Evolutionary conservation across 148 eudicot genomes (phyloP).

Genomic region (Persicaria tinctoria): DNA sequence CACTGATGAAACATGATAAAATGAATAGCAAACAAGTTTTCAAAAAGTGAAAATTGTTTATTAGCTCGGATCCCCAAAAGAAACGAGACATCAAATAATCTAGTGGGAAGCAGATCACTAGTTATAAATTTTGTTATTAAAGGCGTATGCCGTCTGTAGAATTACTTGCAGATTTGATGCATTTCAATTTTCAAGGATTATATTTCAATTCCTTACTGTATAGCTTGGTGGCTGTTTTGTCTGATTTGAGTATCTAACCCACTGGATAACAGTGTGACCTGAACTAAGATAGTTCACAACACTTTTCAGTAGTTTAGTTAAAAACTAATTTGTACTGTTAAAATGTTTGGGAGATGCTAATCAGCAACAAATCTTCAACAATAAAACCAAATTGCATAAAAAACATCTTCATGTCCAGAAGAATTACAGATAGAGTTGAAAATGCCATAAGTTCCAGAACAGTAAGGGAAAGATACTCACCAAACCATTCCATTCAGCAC

Average conservation of each 20-base stretch:
- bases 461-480: slow-evolving; percentile 38
- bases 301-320: neutral
- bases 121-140: neutral
- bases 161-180: neutral
- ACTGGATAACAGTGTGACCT: no score
- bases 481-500: slow-evolving; percentile 94
- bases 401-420: no score
- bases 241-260: no score
- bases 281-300: no score
- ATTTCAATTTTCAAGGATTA: neutral
- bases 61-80: no score
- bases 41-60: neutral
- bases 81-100: neutral
- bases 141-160: no score
- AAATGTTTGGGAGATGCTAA: no score
- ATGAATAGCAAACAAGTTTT: neutral
- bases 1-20: neutral
- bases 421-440: no score
- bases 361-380: no score
- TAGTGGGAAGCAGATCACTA: neutral
- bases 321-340: no score
- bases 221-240: neutral
- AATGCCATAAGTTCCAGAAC: slow-evolving; percentile 5
- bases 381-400: no score
- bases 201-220: neutral